Evolutionary conservation across 2,329 filamentous ascomycete genomes (phyloP), one percentile per base, ranked within the genome.

Genomic region (Fusarium solani-melongenae): DNA sequence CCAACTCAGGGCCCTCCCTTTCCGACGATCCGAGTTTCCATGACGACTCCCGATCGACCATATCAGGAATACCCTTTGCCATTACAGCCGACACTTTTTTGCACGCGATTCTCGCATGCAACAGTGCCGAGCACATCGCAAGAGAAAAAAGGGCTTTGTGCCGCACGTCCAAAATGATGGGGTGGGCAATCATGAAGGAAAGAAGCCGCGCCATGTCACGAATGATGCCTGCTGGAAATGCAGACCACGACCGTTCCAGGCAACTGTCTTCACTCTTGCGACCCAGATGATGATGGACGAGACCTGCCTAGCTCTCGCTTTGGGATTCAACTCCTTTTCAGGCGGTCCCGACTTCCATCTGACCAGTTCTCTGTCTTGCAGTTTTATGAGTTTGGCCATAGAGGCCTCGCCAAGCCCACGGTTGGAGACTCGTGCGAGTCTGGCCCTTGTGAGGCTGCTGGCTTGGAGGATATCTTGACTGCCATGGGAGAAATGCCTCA

Each of bases 11-110:
- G 51, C 64, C 51, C 63, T 60, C 68, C 71, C 34, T 68, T 60
- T 72, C 68, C 71, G 71, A 74, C 58, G 49, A 74, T 69, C 71
- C 71, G 71, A 74, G 64, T 41, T 46, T 29, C 55, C 58, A 69
- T 74, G 55, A 69, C 53, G 65, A 71, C 55, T 49, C n/a, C 55
- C 22, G 41, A 55, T 33, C 64, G 59, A 55, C 36, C 33, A 61
- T 63, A 36, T 34, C 71, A 66, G 33, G 36, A 57, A 11, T 57
- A 39, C 41, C 38, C 27, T 51, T 46, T 51, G 29, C 20, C 22
- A 53, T 41, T 41, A 55, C 59, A 60, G 38, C 22, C 41, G 49
- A 53, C 33, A 29, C 34, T 36, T 27, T 46, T 36, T 34, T 27
- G 29, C 24, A 10, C 34, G 20, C 62, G 49, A 49, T 24, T 44